phyloP scores from a whole-genome alignment of 306 rosid genomes.

The Gastrolobium bilobum region DNA sequence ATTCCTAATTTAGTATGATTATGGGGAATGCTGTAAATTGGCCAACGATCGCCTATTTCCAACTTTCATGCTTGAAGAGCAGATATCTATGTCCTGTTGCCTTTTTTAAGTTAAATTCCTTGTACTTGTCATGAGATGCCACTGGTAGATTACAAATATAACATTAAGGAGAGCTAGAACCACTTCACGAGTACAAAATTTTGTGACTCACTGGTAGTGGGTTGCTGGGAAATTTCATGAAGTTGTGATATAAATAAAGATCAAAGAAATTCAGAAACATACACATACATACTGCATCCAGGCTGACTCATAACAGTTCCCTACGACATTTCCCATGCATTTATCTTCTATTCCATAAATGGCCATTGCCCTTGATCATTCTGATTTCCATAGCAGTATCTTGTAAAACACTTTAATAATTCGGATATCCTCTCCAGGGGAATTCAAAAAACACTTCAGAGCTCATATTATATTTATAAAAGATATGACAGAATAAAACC shows the following conservation, averaged over 20 bases:
- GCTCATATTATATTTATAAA: neutral
- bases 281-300: neutral
- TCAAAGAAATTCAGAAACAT: neutral
- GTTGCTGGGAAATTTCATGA: neutral
- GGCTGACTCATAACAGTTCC: neutral
- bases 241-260: neutral
- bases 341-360: neutral
- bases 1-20: constrained; percentile 1
- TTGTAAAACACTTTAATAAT: neutral
- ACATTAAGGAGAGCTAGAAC: neutral
- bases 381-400: constrained; percentile 1
- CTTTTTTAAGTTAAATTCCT: too few relatives aligned
- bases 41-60: neutral
- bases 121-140: neutral
- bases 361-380: neutral
- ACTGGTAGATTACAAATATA: neutral
- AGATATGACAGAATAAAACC: neutral
- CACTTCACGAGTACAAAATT: neutral
- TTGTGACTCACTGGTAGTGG: neutral
- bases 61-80: too few relatives aligned
- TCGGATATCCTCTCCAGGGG: constrained; percentile 5
- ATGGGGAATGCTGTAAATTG: neutral
- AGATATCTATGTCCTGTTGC: too few relatives aligned
- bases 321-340: constrained; percentile 18
- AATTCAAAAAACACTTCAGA: constrained; percentile 7